Evolutionary conservation across 371 early-diverging fungal species (phyloP), one percentile per base, ranked within the genome.

Genomic region (Dichotomocladium elegans): DNA sequence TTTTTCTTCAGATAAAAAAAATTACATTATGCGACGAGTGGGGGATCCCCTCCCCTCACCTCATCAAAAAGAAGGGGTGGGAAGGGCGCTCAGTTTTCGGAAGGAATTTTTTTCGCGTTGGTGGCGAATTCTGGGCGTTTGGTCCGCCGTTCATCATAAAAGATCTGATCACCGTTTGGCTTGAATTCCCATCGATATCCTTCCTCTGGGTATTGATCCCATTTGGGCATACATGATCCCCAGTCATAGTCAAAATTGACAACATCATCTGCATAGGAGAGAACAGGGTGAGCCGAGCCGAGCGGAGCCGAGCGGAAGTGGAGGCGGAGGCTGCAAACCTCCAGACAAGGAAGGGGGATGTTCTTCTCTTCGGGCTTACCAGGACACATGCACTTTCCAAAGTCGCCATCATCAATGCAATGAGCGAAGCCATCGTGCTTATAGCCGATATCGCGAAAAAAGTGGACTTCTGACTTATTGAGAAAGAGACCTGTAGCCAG

Each of bases 381-480:
- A 33, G 73, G 70, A 43, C 73, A 72, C 64, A 72, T 66, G 60
- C 73, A 72, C 22, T 64, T 72, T 6, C 73, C 73, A 25, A 49
- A 46, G 8, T 56, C 15, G 28, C 67, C 70, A 41, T 72, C 73
- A 43, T 72, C 64, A 1, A 64, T 46, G 41, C 73, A 72, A 48
- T 72, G 73, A 14, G 64, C 60, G 57, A 72, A 72, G 31, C 53
- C 55, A 56, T 72, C 73, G 41, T 72, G 73, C 33, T 81, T 69
- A 59, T 92, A 92, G 0, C 91, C 92, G 51, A 92, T 88, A 55
- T 91, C 90, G 43, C 91, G 85, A 60, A 96, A 96, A 67, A 90
- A 95, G 61, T 94, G 94, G 19, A 95, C 81, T 69, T 93, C 80
- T 15, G 70, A 67, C 63, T 82, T 87, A 17, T 81, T 72, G 17